A percentile compares a stretch with the other conserved stretches of the same genome.
Conservation (phyloP, 257 asterid genomes). For the Solanum raphanifolium region DNA sequence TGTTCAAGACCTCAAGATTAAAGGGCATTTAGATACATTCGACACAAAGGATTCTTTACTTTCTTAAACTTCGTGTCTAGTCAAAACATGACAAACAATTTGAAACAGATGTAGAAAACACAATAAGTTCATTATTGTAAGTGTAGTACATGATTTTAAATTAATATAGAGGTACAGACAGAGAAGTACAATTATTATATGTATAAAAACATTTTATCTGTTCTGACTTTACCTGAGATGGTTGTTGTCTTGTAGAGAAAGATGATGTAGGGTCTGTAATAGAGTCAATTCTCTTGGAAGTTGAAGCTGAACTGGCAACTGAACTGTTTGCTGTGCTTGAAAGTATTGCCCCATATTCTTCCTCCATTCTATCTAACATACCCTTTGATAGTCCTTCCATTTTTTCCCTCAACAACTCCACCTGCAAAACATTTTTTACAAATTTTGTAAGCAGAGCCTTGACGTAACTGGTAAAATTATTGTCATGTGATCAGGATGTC, state of each 20-base stretch:
- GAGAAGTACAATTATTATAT: constrained; percentile 2
- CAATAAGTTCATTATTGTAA: background rate
- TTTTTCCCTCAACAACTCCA: constrained; percentile 24
- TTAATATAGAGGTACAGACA: background rate
- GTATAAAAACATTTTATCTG: background rate
- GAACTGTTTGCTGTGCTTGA: constrained; percentile 34
- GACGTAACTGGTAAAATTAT: background rate
- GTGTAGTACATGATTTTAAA: background rate
- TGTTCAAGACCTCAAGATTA: no score
- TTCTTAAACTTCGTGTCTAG: background rate
- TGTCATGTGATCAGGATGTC: background rate
- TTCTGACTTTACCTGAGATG: constrained; percentile 25
- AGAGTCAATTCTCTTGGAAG: constrained; percentile 44
- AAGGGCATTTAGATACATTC: background rate
- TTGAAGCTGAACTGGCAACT: constrained; percentile 57
- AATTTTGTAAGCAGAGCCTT: background rate
- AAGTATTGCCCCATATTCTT: constrained; percentile 36
- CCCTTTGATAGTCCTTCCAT: constrained; percentile 46
- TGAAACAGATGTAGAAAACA: background rate
- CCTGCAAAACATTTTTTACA: constrained; percentile 16
- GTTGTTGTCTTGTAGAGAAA: constrained; percentile 16
- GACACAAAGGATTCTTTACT: background rate
- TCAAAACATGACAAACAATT: background rate
- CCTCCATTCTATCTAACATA: constrained; percentile 38
- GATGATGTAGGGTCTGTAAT: constrained; percentile 11